Evolutionary conservation across 2,329 filamentous ascomycete species (phyloP).

Genomic region (Phaeomoniella chlamydospora): DNA sequence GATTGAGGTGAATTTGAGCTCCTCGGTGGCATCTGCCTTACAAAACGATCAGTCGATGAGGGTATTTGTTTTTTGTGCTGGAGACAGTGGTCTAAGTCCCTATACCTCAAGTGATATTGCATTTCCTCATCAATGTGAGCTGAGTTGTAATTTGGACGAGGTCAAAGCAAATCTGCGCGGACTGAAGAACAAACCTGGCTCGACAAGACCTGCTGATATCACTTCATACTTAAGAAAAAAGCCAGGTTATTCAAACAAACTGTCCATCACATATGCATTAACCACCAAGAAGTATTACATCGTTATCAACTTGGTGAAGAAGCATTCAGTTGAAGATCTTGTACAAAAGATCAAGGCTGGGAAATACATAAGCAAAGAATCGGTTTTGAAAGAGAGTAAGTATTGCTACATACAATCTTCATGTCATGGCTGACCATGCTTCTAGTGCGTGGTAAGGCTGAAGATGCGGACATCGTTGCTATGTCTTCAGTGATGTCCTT

Average conservation of each 20-base stretch:
- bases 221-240: slow-evolving; percentile 60
- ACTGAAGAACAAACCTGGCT: slow-evolving; percentile 89
- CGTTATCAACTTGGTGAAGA: slow-evolving; percentile 60
- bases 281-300: slow-evolving; percentile 75
- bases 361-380: slow-evolving; percentile 62
- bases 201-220: slow-evolving; percentile 85
- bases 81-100: slow-evolving; percentile 40
- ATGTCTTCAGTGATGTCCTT: slow-evolving; percentile 80
- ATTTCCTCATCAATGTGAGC: slow-evolving; percentile 84
- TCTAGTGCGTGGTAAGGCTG: slow-evolving; percentile 62
- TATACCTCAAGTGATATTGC: slow-evolving; percentile 56
- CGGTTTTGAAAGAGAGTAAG: slow-evolving; percentile 74
- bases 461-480: slow-evolving; percentile 78
- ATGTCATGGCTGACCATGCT: slow-evolving; percentile 8
- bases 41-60: slow-evolving; percentile 47
- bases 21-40: slow-evolving; percentile 40
- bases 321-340: slow-evolving; percentile 56
- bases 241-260: slow-evolving; percentile 54
- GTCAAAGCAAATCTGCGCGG: slow-evolving; percentile 88
- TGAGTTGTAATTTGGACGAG: slow-evolving; percentile 78
- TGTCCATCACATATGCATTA: slow-evolving; percentile 83
- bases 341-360: slow-evolving; percentile 51
- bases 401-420: slow-evolving; percentile 8
- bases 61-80: slow-evolving; percentile 73
- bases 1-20: slow-evolving; percentile 43